Conservation (phyloP, 148 eudicot genomes). For the Euryodendron excelsum region DNA sequence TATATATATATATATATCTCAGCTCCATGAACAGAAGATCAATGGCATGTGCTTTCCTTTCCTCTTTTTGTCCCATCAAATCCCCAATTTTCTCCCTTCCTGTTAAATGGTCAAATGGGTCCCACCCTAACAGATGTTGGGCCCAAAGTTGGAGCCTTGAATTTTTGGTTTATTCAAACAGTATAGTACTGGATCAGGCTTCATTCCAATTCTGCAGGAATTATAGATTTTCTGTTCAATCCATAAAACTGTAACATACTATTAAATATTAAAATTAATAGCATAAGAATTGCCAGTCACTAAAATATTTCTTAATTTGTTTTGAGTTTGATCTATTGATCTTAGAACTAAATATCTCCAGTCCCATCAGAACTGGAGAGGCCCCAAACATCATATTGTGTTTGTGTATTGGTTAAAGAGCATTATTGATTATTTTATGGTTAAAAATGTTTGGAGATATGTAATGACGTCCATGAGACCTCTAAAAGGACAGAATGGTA, state of each 20-base stretch:
- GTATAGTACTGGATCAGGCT: too few relatives aligned
- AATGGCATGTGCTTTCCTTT: conserved; percentile 9
- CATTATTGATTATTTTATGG: background rate
- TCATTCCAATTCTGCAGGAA: too few relatives aligned
- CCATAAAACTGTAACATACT: too few relatives aligned
- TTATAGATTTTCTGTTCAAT: too few relatives aligned
- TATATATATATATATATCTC: background rate
- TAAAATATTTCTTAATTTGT: too few relatives aligned
- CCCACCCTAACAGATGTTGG: background rate
- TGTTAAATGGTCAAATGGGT: background rate
- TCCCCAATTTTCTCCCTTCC: background rate
- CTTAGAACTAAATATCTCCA: too few relatives aligned
- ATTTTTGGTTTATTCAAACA: too few relatives aligned
- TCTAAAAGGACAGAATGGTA: background rate
- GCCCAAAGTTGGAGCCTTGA: background rate
- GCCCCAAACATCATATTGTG: too few relatives aligned
- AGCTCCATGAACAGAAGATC: conserved; percentile 3
- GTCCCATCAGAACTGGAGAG: too few relatives aligned
- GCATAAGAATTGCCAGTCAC: too few relatives aligned
- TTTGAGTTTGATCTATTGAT: too few relatives aligned
- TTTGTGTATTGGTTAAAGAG: background rate
- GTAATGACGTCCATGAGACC: background rate
- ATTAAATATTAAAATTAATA: too few relatives aligned
- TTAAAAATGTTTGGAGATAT: background rate
- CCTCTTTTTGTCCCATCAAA: background rate